Conservation (phyloP, 2,329 filamentous ascomycete species). For the Aspergillus hiratsukae region DNA sequence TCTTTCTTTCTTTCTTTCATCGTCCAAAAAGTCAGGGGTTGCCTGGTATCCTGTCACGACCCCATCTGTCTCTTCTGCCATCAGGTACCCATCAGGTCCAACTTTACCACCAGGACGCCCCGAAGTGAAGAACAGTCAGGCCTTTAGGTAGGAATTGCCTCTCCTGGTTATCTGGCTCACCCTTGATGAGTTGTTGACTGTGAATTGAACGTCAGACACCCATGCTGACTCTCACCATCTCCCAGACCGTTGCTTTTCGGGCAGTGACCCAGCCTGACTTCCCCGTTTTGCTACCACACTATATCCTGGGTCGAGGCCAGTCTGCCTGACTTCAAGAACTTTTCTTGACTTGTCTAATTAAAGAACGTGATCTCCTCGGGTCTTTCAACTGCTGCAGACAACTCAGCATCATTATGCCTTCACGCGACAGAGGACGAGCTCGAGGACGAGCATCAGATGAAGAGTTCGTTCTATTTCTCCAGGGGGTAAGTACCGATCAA, state of each 20-base stretch:
- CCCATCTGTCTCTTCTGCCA: not conserved
- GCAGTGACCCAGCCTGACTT: not conserved
- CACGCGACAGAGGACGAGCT: constrained; percentile 30
- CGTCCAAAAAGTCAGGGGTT: not conserved
- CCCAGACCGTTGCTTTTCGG: not conserved
- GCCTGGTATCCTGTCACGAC: not conserved
- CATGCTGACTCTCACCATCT: not conserved
- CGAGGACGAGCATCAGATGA: constrained; percentile 34
- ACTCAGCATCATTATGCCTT: constrained; percentile 24
- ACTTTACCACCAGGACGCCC: not conserved
- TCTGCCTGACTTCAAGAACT: not conserved
- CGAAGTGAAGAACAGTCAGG: not conserved
- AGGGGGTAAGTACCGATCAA: constrained; percentile 32
- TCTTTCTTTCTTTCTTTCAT: not conserved
- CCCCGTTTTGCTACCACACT: not conserved
- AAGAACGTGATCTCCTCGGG: not conserved
- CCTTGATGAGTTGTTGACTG: not conserved
- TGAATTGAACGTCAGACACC: not conserved
- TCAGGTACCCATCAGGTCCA: not conserved
- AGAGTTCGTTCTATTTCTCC: constrained; percentile 43
- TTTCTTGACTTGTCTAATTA: not conserved
- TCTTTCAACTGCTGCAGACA: not conserved
- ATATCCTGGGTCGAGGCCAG: too few species aligned
- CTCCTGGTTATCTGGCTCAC: not conserved
- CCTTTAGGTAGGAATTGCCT: not conserved